These are phyloP conservation scores for Zygotorulaspora sp. DNA, from an alignment of 805 yeast genomes.

Conservation along the genomic window DNA sequence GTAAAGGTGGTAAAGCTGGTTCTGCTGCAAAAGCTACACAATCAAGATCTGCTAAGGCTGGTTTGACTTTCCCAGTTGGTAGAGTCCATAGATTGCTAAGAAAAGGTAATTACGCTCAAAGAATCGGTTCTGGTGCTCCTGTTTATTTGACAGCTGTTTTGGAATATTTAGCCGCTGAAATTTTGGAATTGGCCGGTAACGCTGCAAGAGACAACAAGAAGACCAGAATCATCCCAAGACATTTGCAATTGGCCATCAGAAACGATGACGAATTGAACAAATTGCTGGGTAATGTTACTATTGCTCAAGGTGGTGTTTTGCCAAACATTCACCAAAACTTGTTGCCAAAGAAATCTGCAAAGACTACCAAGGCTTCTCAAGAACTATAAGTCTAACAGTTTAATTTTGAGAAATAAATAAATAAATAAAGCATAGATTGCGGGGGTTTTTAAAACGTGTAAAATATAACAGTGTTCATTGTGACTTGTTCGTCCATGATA, in stretches of 20 bases:
- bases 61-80: constrained; percentile 99
- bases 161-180: constrained; percentile 97
- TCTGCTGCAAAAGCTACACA: constrained; percentile 92
- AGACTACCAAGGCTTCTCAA: constrained; percentile 59
- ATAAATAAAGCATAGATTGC: neutral
- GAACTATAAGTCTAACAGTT: constrained; percentile 52
- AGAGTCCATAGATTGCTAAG: constrained; percentile 96
- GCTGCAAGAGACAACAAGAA: constrained; percentile 99
- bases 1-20: constrained; percentile 87
- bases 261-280: constrained; percentile 98
- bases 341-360: constrained; percentile 72
- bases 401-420: neutral
- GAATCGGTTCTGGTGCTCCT: constrained; percentile 99
- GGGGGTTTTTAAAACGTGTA: constrained; percentile 1
- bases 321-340: constrained; percentile 95
- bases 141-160: constrained; percentile 94
- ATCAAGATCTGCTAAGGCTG: constrained; percentile 98
- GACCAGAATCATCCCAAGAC: constrained; percentile 98
- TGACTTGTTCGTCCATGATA: too few relatives aligned
- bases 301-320: constrained; percentile 98
- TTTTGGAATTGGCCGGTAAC: constrained; percentile 96
- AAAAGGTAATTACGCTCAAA: constrained; percentile 97
- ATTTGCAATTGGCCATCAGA: constrained; percentile 96
- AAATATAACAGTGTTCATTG: too few relatives aligned
- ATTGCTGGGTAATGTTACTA: constrained; percentile 86